Conservation (phyloP, 306 rosid genomes). For the Cyclanthera cordifolia region DNA sequence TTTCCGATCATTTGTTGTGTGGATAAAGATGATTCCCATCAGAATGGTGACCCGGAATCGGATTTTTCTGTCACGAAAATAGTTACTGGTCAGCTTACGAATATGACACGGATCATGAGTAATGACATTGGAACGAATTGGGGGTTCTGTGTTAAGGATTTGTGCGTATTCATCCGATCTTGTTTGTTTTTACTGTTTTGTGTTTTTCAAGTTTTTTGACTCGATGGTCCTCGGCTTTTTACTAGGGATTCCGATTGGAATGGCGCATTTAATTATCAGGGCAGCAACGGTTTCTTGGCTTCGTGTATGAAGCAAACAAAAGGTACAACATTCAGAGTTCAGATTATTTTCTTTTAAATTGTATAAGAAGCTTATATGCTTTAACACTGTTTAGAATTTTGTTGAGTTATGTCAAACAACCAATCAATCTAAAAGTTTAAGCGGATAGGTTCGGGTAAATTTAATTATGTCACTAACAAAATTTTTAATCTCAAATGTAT, state of each 20-base stretch:
- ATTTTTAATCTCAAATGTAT: not conserved
- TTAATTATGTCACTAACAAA: too few species aligned
- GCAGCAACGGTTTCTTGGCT: constrained; percentile 41
- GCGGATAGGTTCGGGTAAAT: too few species aligned
- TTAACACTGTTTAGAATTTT: not conserved
- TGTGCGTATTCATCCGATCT: constrained; percentile 29
- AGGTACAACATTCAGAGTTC: constrained; percentile 25
- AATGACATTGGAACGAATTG: constrained; percentile 28
- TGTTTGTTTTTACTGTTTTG: not conserved
- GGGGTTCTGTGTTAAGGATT: constrained; percentile 57
- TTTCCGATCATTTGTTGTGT: constrained; percentile 24
- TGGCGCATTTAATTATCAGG: constrained; percentile 50
- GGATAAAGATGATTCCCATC: constrained; percentile 19
- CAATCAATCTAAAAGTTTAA: too few species aligned
- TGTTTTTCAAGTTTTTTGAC: not conserved
- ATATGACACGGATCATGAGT: constrained; percentile 30
- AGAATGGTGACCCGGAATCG: constrained; percentile 16
- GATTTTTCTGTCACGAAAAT: constrained; percentile 25
- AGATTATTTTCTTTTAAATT: not conserved
- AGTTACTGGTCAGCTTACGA: constrained; percentile 30
- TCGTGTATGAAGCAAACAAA: constrained; percentile 42
- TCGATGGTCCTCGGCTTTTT: constrained; percentile 2
- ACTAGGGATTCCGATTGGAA: constrained; percentile 59
- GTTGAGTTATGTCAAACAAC: too few species aligned
- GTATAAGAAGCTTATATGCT: not conserved